Conservation (phyloP, 306 rosid genomes). For the Parietaria judaica region DNA sequence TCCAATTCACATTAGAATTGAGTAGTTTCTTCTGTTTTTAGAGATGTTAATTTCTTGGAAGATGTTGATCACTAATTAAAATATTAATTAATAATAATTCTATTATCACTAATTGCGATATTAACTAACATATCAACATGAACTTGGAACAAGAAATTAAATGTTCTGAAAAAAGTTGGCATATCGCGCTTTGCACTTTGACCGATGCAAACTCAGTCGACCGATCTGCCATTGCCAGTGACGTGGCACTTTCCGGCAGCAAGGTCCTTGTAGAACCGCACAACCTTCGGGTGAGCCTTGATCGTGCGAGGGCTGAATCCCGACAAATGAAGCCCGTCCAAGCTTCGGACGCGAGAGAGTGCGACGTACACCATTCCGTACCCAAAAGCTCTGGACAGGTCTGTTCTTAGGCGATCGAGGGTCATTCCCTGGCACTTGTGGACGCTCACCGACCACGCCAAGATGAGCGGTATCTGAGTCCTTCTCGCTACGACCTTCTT, state of each 20-base stretch:
- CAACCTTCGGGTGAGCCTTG: constrained; percentile 34
- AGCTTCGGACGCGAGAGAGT: constrained; percentile 39
- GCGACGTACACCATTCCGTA: constrained; percentile 51
- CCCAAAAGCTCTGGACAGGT: constrained; percentile 36
- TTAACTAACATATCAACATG: too few relatives aligned
- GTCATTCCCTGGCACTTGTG: constrained; percentile 64
- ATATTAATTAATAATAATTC: too few relatives aligned
- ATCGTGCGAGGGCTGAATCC: constrained; percentile 33
- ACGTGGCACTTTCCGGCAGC: constrained; percentile 1
- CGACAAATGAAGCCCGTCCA: constrained; percentile 36
- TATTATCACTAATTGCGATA: too few relatives aligned
- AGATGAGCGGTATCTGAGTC: constrained; percentile 43
- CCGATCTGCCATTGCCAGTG: too few relatives aligned
- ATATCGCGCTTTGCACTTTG: too few relatives aligned
- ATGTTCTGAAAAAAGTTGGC: too few relatives aligned
- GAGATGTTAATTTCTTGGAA: too few relatives aligned
- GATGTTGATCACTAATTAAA: too few relatives aligned
- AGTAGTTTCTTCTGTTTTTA: too few relatives aligned
- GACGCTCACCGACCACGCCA: constrained; percentile 54
- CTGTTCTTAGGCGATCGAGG: constrained; percentile 32
- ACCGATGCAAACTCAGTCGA: too few relatives aligned
- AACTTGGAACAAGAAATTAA: too few relatives aligned
- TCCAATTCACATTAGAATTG: background rate
- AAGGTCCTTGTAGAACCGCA: constrained; percentile 25
- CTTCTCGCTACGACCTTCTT: constrained; percentile 30